Base-by-base conservation (phyloP, 768 basidiomycete species). In the Rhizopogon sp. region DNA sequence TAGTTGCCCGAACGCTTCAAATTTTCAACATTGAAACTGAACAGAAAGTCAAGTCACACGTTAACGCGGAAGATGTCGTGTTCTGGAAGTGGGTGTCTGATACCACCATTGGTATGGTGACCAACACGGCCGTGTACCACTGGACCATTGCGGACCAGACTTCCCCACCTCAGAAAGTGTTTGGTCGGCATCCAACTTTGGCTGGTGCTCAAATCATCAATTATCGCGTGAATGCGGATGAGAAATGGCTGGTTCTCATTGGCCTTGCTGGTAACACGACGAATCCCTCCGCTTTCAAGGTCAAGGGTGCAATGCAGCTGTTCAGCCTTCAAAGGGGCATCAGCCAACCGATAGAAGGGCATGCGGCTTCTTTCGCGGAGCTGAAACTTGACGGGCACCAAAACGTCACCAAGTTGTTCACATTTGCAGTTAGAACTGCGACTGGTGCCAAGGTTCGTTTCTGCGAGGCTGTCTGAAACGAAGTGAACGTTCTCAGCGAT, bases 1-100 rank as follows among this genome's bases (percentile, higher is more conserved):
- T 55, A 98, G 97, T 97, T 59, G 86, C 80, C 56, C 90, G 94
- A 43, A 97, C 94, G 59, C 81, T 99, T 28, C 97, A 99, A 72
- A 85, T 98, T 58, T 99, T 98, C 79, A 96, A 98, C 72, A 92
- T 99, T 61, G 95, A 96, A 62, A 88, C 90, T 9, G 98, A 98
- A 78, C 87, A 90, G 69, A 98, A 98, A 77, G 91, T 99, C 72
- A 96, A 96, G 67, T 91, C 95, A 28, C 94, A 98, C 68, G 77
- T 85, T 57, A 97, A 87, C 77, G 88, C 84, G 67, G 94, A 98
- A 67, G 96, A 99, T 67, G 80, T 97, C 51, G 86, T 93, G 25
- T 99, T 97, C 74, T 99, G 97, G 97, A 98, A 97, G 70, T 99
- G 97, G 97, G 85, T 98, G 39, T 89, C 87, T 45, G 88, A 93